These are phyloP conservation scores for Bjerkandera adusta DNA, from an alignment of 1,284 basidiomycete genomes.

Conservation along the genomic window DNA sequence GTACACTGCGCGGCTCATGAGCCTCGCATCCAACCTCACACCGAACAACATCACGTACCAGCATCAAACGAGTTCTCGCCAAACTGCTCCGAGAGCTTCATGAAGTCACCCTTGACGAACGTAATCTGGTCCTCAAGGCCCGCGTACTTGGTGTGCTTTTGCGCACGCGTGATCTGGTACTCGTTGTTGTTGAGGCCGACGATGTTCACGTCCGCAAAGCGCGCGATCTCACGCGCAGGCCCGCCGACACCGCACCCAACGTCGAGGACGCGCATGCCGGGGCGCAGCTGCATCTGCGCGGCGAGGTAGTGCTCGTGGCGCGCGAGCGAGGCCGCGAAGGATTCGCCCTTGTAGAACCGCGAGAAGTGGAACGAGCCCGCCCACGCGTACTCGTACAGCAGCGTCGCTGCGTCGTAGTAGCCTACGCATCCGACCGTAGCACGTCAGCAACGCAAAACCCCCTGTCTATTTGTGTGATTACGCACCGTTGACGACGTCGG, in stretches of 20 bases:
- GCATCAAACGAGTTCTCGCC: slow-evolving; percentile 95
- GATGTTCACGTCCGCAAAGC: slow-evolving; percentile 86
- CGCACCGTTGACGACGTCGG: slow-evolving; percentile 91
- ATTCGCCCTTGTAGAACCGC: slow-evolving; percentile 96
- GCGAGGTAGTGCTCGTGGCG: slow-evolving; percentile 99
- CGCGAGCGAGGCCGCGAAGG: slow-evolving; percentile 81
- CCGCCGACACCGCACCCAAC: slow-evolving; percentile 99
- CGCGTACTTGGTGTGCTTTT: slow-evolving; percentile 79
- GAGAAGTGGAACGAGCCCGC: slow-evolving; percentile 96
- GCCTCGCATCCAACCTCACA: too few relatives aligned
- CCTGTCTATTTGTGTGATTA: too few relatives aligned
- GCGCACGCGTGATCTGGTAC: slow-evolving; percentile 89
- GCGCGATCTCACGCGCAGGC: slow-evolving; percentile 93
- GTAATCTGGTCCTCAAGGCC: slow-evolving; percentile 78
- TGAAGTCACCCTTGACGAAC: slow-evolving; percentile 93
- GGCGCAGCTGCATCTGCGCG: slow-evolving; percentile 75
- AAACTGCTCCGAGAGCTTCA: slow-evolving; percentile 92
- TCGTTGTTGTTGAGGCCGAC: slow-evolving; percentile 97
- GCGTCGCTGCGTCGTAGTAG: slow-evolving; percentile 96
- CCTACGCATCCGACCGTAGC: slow-evolving; percentile 42
- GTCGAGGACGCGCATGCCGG: slow-evolving; percentile 95
- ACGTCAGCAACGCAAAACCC: slow-evolving; percentile 1
- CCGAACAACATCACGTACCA: slow-evolving; percentile 45
- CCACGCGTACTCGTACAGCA: slow-evolving; percentile 98
- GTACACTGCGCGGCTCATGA: slow-evolving; percentile 57